phyloP scores from a whole-genome alignment of 805 yeast genomes.

The Kazachstania bromeliacearum region DNA sequence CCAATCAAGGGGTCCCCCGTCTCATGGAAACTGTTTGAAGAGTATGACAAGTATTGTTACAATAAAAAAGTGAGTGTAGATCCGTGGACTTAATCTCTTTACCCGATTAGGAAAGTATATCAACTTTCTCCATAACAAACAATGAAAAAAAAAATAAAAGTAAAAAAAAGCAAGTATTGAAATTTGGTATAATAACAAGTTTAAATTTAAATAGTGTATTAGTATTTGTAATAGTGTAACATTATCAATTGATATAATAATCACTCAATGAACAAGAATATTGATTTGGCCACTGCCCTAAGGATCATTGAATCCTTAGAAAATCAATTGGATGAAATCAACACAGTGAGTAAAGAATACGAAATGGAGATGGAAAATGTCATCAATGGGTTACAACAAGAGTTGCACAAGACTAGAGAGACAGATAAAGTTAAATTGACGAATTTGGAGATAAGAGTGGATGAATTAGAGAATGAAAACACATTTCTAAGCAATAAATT shows the following conservation, averaged over 20 bases:
- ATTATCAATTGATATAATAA: not conserved
- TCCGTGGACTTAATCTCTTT: not conserved
- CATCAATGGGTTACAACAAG: constrained; percentile 4
- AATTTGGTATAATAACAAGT: no score
- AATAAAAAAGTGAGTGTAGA: constrained; percentile 1
- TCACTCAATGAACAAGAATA: not conserved
- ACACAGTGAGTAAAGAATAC: constrained; percentile 13
- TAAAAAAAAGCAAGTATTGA: no score
- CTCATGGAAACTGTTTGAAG: not conserved
- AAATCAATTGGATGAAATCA: constrained; percentile 14
- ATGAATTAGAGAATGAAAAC: constrained; percentile 15
- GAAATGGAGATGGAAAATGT: constrained; percentile 16
- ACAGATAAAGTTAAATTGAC: constrained; percentile 6
- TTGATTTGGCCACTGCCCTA: constrained; percentile 9
- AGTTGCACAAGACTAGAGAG: constrained; percentile 1
- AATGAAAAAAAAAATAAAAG: no score
- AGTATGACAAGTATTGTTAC: constrained; percentile 1
- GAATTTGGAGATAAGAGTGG: constrained; percentile 12
- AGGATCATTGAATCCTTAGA: constrained; percentile 9
- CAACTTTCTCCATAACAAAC: not conserved
- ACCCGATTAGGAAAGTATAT: not conserved
- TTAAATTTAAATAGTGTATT: no score
- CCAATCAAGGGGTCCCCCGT: constrained; percentile 1
- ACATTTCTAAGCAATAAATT: constrained; percentile 7
- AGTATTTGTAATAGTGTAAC: not conserved